Percentiles rank a stretch among this genome's conserved stretches.
Conservation (phyloP, 225 moss, liverwort and hornwort species). For the Straminergon stramineum region DNA sequence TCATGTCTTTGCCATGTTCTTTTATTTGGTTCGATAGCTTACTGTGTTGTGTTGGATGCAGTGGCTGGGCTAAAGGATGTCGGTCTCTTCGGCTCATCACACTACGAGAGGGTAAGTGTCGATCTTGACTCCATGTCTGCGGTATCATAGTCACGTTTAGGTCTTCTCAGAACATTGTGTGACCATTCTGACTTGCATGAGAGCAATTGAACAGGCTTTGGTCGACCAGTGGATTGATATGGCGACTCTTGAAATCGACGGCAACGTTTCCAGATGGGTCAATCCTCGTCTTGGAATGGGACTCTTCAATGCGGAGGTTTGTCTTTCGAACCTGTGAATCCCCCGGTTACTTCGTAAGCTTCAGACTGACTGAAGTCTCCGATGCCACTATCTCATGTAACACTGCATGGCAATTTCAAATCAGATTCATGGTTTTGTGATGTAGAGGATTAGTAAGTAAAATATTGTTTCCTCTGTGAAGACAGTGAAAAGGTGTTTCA, state of each 20-base stretch:
- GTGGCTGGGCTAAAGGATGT: constrained; percentile 62
- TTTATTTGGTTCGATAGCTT: neutral
- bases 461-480: neutral
- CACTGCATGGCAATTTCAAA: too few species aligned
- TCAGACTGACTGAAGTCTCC: neutral
- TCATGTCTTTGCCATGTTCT: neutral
- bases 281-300: constrained; percentile 37
- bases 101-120: constrained; percentile 35
- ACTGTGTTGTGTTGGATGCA: constrained; percentile 1
- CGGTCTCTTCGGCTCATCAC: constrained; percentile 37
- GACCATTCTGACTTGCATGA: neutral
- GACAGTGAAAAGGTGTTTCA: neutral
- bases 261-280: neutral
- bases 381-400: neutral
- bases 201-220: constrained; percentile 20
- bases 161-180: neutral
- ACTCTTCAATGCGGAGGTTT: constrained; percentile 19
- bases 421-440: too few species aligned
- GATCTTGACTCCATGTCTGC: too few species aligned
- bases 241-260: constrained; percentile 43
- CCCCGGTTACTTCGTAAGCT: neutral
- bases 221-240: constrained; percentile 89
- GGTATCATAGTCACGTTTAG: too few species aligned
- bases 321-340: too few species aligned
- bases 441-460: too few species aligned